Evolutionary conservation across 176 grass and related monocot genomes (phyloP).

Genomic region (Saccharum officinarum): DNA sequence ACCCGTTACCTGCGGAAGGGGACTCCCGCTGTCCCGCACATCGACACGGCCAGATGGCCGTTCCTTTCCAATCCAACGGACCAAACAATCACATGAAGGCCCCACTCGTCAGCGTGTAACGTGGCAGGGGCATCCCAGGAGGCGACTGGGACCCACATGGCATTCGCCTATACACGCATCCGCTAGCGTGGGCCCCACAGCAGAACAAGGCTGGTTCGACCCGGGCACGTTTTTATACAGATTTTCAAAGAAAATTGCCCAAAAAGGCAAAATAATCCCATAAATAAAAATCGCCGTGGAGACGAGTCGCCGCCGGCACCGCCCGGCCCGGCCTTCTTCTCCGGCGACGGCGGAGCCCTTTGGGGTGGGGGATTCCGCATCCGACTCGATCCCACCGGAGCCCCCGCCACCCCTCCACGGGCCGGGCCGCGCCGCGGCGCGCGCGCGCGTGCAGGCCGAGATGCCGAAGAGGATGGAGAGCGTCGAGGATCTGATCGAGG

Average conservation of each 20-base stretch:
- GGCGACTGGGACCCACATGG: neutral
- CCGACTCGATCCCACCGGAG: neutral
- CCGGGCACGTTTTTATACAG: neutral
- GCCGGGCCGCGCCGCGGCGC: neutral
- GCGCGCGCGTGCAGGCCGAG: neutral
- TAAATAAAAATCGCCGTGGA: slow-evolving; percentile 21
- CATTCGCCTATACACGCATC: neutral
- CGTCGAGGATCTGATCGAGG: slow-evolving; percentile 96
- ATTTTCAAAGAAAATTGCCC: neutral
- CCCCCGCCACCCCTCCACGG: neutral
- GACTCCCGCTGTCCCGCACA: too few species aligned
- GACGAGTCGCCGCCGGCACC: slow-evolving; percentile 13
- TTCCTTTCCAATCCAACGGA: neutral
- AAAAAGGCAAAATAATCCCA: neutral
- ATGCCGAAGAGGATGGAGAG: slow-evolving; percentile 72
- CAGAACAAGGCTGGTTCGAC: neutral
- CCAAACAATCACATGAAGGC: neutral
- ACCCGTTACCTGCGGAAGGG: neutral
- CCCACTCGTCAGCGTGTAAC: neutral
- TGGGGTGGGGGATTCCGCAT: too few species aligned
- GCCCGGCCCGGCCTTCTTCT: slow-evolving; percentile 17
- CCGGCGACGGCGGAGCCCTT: slow-evolving; percentile 39
- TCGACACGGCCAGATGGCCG: neutral
- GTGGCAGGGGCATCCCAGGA: neutral
- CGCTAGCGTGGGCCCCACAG: neutral